Evolutionary conservation across 2,329 filamentous ascomycete genomes (phyloP).

Genomic region (Fusarium burgessii): DNA sequence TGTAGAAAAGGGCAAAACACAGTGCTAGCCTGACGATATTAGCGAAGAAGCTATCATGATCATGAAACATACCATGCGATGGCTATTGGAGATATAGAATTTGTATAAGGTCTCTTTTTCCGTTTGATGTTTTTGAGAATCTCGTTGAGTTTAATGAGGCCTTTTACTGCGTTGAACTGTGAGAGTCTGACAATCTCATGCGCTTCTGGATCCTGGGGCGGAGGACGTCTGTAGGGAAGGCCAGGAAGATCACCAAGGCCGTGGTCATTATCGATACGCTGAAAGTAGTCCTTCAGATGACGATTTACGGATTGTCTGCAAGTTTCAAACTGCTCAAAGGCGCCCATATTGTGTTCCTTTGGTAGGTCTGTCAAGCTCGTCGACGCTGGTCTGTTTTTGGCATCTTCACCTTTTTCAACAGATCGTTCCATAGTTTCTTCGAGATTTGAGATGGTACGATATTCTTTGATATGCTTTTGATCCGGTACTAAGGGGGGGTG

Average conservation of each 20-base stretch:
- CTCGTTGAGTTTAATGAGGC: not conserved
- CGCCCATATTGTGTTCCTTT: fast-evolving
- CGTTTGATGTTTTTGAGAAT: not conserved
- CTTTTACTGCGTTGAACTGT: fast-evolving
- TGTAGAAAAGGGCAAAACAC: not conserved
- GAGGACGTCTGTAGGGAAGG: not conserved
- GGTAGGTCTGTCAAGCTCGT: fast-evolving
- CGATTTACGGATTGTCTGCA: not conserved
- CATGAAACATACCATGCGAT: not conserved
- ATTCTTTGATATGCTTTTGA: fast-evolving
- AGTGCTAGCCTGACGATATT: not conserved
- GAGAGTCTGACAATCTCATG: not conserved
- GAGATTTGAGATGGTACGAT: fast-evolving
- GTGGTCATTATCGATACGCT: fast-evolving
- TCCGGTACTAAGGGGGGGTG: too few species aligned
- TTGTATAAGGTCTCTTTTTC: not conserved
- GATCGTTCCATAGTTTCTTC: fast-evolving
- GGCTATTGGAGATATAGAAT: fast-evolving
- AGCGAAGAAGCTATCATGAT: not conserved
- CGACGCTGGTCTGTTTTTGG: fast-evolving
- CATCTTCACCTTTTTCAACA: not conserved
- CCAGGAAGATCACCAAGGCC: fast-evolving
- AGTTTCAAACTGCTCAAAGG: not conserved
- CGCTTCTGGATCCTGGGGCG: fast-evolving
- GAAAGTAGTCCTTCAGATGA: not conserved